These are phyloP conservation scores for Diaporthe citrichinensis DNA, from an alignment of 2,329 filamentous ascomycete species.

Conservation along the genomic window DNA sequence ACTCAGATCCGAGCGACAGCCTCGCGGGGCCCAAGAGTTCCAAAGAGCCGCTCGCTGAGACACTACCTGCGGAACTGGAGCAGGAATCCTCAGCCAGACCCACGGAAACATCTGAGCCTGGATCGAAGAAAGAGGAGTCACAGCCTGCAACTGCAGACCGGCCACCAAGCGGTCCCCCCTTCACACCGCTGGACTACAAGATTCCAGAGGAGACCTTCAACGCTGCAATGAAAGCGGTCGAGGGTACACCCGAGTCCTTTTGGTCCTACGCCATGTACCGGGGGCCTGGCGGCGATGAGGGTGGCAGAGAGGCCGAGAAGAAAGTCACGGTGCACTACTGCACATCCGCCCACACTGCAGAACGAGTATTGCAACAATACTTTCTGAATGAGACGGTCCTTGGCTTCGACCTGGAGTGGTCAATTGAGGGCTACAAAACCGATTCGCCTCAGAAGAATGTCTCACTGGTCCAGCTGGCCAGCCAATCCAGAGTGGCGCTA, in stretches of 20 bases:
- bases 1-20: not conserved
- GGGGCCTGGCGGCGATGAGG: constrained; percentile 58
- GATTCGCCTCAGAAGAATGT: constrained; percentile 76
- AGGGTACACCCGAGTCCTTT: constrained; percentile 65
- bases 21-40: not conserved
- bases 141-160: constrained; percentile 36
- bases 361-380: constrained; percentile 73
- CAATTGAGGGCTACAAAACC: constrained; percentile 61
- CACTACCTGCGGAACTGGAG: not conserved
- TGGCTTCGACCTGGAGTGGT: constrained; percentile 95
- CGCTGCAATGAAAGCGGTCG: constrained; percentile 61
- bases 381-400: constrained; percentile 80
- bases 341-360: constrained; percentile 74
- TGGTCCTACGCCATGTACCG: constrained; percentile 81
- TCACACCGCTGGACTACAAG: constrained; percentile 59
- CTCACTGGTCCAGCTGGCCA: constrained; percentile 87
- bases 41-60: not conserved
- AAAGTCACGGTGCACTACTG: constrained; percentile 84
- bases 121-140: constrained; percentile 7
- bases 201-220: constrained; percentile 62
- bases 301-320: constrained; percentile 51
- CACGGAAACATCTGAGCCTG: not conserved
- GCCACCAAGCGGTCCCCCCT: constrained; percentile 49
- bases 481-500: constrained; percentile 80
- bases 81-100: not conserved